Evolutionary conservation across 78 protist genomes (phyloP).

Genomic region (Dictyostelium intermedium): DNA sequence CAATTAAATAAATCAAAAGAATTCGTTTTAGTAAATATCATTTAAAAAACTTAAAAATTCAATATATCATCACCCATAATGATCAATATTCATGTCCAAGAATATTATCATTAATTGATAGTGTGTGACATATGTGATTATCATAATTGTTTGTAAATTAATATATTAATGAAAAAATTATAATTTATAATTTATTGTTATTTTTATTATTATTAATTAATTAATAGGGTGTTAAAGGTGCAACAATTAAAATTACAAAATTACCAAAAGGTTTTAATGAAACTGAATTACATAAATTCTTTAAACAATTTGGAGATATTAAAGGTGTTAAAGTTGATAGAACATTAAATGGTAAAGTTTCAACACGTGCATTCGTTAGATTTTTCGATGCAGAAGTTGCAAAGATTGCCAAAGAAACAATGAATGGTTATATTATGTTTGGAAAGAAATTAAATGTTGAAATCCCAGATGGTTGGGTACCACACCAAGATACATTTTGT

Average conservation of each 20-base stretch:
- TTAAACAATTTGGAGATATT: slow-evolving; percentile 93
- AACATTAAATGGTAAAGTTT: slow-evolving; percentile 44
- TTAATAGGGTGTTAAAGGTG: slow-evolving; percentile 38
- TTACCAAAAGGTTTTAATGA: slow-evolving; percentile 94
- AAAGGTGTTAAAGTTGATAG: slow-evolving; percentile 69
- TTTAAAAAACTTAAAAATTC: too few species aligned
- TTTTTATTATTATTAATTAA: neutral
- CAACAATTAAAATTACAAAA: slow-evolving; percentile 87
- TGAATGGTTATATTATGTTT: slow-evolving; percentile 87
- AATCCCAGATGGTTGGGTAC: neutral
- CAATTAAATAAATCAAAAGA: neutral
- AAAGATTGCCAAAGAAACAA: slow-evolving; percentile 80
- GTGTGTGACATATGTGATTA: too few species aligned
- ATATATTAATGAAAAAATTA: neutral
- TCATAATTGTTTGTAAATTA: too few species aligned
- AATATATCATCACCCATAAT: too few species aligned
- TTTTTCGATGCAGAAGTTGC: slow-evolving; percentile 85
- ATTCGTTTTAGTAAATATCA: neutral
- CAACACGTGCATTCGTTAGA: slow-evolving; percentile 87
- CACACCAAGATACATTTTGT: neutral
- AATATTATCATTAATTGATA: too few species aligned
- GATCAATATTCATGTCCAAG: too few species aligned
- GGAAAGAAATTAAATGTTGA: slow-evolving; percentile 23
- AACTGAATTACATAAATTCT: slow-evolving; percentile 82
- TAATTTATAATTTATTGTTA: neutral